Evolutionary conservation across 1,139 yeast genomes (phyloP), one percentile per base, ranked within the genome.

Genomic region (Lodderomyces beijingensis): DNA sequence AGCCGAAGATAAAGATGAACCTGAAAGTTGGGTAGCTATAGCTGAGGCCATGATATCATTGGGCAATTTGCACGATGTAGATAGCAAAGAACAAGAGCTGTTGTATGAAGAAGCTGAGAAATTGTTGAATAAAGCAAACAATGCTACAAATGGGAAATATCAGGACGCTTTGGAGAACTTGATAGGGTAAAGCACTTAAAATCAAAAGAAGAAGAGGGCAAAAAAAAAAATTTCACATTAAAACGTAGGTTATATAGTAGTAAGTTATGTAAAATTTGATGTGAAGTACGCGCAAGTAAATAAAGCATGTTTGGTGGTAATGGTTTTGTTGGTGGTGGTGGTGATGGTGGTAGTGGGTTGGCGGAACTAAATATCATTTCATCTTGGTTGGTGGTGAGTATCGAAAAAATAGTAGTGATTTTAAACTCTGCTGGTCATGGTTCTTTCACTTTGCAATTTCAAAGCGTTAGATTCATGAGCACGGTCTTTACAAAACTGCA

Each of bases 11-110:
- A 77, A 76, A 19, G 86, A 80, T 33, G 86, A 81, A 24, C 95
- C 95, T 0, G 82, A 80, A 38, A 67, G 82, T 6, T 82, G 91
- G 83, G 95, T 79, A 5, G 74, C 74, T 44, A 63, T 83, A 28
- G 96, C 96, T 2, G 97, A 91, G 54, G 89, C 94, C 1, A 68
- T 77, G 51, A 84, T 89, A 23, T 74, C 82, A 10, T 62, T 85
- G 45, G 96, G 89, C 7, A 88, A 88, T 49, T 53, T 87, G 37
- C 65, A 72, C 43, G 83, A 78, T 8, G 59, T 74, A 27, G 88
- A 81, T 24, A 70, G 83, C 34, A 58, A 61, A 23, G 79, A 79
- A 30, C 95, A 86, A 56, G 83, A 79, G 39, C 47, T 63, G 10
- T 59, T 70, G 35, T 88, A 88, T 52, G 52, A 59, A 16, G 70